These are phyloP conservation scores for Plasmodium blacklocki DNA, from an alignment of 169 alveolate species.

Conservation along the genomic window DNA sequence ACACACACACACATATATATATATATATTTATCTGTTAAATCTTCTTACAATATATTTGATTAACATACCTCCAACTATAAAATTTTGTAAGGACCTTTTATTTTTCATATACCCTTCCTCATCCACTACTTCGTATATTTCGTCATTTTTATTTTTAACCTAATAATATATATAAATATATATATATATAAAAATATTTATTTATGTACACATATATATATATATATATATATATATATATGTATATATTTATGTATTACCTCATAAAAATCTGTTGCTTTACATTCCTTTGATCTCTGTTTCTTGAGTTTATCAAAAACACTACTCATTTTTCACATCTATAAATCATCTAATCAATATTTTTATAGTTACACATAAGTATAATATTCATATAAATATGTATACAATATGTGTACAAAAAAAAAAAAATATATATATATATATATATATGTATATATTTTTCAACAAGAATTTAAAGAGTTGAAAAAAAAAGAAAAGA, in stretches of 20 bases:
- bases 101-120: constrained; percentile 70
- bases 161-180: not conserved
- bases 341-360: too few relatives aligned
- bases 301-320: constrained; percentile 62
- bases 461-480: too few relatives aligned
- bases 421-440: not conserved
- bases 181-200: not conserved
- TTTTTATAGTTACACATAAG: not conserved
- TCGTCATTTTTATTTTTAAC: constrained; percentile 68
- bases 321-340: constrained; percentile 59
- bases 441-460: not conserved
- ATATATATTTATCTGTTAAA: too few relatives aligned
- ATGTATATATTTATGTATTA: not conserved
- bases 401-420: not conserved
- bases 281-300: constrained; percentile 76
- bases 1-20: not conserved
- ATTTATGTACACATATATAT: not conserved
- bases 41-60: too few relatives aligned
- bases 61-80: constrained; percentile 60
- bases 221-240: constrained; percentile 5
- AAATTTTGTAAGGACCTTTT: constrained; percentile 42
- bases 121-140: constrained; percentile 68
- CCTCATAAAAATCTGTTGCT: constrained; percentile 76
- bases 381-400: not conserved
- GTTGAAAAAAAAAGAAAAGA: too few relatives aligned